Percentiles rank a stretch among this genome's conserved stretches.
Conservation (phyloP, 2,329 filamentous ascomycete species). For the Leptographium radiaticola region DNA sequence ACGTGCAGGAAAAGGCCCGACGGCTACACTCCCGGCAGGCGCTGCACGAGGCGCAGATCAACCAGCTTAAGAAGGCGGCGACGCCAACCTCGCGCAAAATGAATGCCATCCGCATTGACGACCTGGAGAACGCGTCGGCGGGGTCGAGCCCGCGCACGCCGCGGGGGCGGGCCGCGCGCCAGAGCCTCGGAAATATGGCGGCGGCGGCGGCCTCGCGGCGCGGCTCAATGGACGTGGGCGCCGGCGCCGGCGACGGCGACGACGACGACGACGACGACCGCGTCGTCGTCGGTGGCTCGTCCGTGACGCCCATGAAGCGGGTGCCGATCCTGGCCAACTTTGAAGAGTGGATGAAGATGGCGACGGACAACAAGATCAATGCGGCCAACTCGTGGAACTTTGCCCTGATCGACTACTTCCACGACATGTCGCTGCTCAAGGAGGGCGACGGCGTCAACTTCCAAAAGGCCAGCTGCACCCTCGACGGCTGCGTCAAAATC, state of each 20-base stretch:
- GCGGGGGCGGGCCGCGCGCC: conserved; percentile 10
- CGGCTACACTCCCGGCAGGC: conserved; percentile 79
- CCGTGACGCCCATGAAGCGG: conserved; percentile 86
- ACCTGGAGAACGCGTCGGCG: conserved; percentile 39
- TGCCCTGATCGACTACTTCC: conserved; percentile 98
- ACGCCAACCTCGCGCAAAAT: conserved; percentile 56
- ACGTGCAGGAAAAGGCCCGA: conserved; percentile 80
- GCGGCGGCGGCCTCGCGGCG: background rate
- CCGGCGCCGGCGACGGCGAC: conserved; percentile 8
- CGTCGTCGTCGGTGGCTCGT: conserved; percentile 47
- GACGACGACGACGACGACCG: conserved; percentile 38
- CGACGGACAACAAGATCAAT: conserved; percentile 98
- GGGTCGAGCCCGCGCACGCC: conserved; percentile 35
- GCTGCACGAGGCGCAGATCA: conserved; percentile 80
- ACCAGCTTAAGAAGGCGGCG: conserved; percentile 72
- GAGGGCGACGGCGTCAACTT: conserved; percentile 97
- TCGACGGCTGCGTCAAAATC: conserved; percentile 98
- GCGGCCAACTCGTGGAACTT: conserved; percentile 98
- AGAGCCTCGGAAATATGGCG: conserved; percentile 14
- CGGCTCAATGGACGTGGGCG: background rate
- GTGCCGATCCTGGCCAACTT: conserved; percentile 95
- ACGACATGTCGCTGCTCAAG: conserved; percentile 94
- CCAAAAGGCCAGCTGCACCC: conserved; percentile 92
- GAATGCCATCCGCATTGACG: conserved; percentile 39
- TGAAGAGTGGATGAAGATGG: conserved; percentile 99